Conservation (phyloP, 768 basidiomycete genomes). For the Porpolomopsis calyptriformis region DNA sequence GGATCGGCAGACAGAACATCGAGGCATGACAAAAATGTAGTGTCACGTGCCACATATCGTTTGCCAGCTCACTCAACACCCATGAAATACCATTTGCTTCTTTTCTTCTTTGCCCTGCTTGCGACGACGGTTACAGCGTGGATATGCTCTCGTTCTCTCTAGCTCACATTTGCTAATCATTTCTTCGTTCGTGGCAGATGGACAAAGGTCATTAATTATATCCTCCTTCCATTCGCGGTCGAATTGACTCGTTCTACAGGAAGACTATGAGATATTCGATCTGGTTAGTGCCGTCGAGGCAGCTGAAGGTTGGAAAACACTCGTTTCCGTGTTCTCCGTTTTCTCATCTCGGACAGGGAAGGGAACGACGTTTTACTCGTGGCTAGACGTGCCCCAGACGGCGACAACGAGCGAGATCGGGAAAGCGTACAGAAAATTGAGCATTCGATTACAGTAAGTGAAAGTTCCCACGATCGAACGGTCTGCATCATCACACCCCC, state of each 20-base stretch:
- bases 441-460: constrained; percentile 79
- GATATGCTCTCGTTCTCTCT: constrained; percentile 19
- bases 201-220: constrained; percentile 45
- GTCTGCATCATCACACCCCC: background rate
- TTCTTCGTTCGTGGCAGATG: constrained; percentile 34
- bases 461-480: background rate
- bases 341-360: constrained; percentile 33
- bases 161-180: background rate
- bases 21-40: constrained; percentile 22
- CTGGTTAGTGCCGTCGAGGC: constrained; percentile 71
- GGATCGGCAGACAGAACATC: constrained; percentile 74
- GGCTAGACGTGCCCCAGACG: constrained; percentile 68
- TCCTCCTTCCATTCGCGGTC: background rate
- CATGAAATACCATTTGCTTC: constrained; percentile 43
- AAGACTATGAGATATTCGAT: constrained; percentile 96
- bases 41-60: background rate
- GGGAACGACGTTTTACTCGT: constrained; percentile 93
- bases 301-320: constrained; percentile 41
- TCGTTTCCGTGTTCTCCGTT: background rate
- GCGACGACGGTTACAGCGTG: constrained; percentile 49
- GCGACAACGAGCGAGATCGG: constrained; percentile 70
- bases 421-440: constrained; percentile 87
- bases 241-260: constrained; percentile 31
- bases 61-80: background rate
- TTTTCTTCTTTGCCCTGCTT: constrained; percentile 42